Conservation (phyloP, 2,329 filamentous ascomycete genomes). For the Xylariaceae sp. region DNA sequence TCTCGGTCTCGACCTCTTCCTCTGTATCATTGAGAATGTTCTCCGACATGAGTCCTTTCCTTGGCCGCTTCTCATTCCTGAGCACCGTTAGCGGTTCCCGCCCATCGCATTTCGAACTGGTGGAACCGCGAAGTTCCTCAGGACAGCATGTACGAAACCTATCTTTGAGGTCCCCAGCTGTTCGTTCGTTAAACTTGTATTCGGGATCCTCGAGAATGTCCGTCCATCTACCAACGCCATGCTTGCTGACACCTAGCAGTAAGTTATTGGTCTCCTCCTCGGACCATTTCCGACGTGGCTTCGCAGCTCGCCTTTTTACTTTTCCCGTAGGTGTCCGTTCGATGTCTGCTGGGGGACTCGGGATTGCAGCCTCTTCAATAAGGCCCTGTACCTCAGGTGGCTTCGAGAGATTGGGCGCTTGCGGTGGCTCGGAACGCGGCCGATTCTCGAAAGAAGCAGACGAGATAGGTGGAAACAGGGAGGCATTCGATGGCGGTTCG, state of each 20-base stretch:
- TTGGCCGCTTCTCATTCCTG: slow-evolving; percentile 36
- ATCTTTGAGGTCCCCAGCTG: slow-evolving; percentile 60
- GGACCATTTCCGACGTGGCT: slow-evolving; percentile 58
- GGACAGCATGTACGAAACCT: slow-evolving; percentile 62
- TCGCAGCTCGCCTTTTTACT: slow-evolving; percentile 49
- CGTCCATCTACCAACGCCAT: slow-evolving; percentile 62
- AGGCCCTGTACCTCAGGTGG: slow-evolving; percentile 26
- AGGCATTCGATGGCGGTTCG: slow-evolving; percentile 55
- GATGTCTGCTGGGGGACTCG: slow-evolving; percentile 28
- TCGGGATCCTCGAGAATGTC: slow-evolving; percentile 56
- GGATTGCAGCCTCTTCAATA: slow-evolving; percentile 25
- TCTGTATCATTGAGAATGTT: slow-evolving; percentile 50
- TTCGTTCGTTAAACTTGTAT: slow-evolving; percentile 57
- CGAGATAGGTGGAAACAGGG: slow-evolving; percentile 59
- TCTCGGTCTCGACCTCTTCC: slow-evolving; percentile 31
- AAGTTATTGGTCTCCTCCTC: slow-evolving; percentile 60
- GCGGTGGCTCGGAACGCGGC: slow-evolving; percentile 37
- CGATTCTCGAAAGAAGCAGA: slow-evolving; percentile 51
- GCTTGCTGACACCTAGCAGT: slow-evolving; percentile 54
- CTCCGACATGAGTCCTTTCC: slow-evolving; percentile 48
- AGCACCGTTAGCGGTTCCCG: slow-evolving; percentile 22
- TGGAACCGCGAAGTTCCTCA: slow-evolving; percentile 48
- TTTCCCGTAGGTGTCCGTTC: slow-evolving; percentile 36
- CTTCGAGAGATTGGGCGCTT: slow-evolving; percentile 37
- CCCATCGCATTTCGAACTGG: slow-evolving; percentile 30